Evolutionary conservation across 495 filamentous ascomycete species (phyloP), one percentile per base, ranked within the genome.

Genomic region (Aspergillus hancockii): DNA sequence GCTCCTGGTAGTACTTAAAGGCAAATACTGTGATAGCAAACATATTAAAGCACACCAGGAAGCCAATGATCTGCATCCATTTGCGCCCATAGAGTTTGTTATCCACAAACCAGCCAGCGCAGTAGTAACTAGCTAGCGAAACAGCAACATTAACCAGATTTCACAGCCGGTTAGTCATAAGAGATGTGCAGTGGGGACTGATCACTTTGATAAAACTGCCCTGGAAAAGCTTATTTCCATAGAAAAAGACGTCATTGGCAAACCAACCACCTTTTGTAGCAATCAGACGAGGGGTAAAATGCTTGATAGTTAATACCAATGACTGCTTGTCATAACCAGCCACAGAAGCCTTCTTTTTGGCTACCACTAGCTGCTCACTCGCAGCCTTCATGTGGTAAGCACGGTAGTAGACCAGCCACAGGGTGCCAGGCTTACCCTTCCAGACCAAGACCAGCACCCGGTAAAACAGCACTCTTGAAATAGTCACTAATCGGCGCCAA

Each of bases 171-270:
- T 78, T 84, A 5, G 85, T 84, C 86, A 95, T 88, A 61, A 96
- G 81, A 0, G 88, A 89, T 0, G 74, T 70, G 59, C 80, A 77
- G 32, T 73, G 63, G 10, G 81, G 80, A 54, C 85, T 86, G 57
- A 96, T 84, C 65, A 90, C 87, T 1, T 64, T 74, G 68, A 96
- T 95, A 72, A 97, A 97, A 68, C 92, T 83, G 63, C 79, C 80
- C 75, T 95, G 91, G 82, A 97, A 97, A 36, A 97, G 87, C 83
- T 96, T 96, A 88, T 96, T 97, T 62, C 92, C 92, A 74, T 97
- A 97, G 79, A 97, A 97, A 83, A 97, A 96, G 19, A 97, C 85
- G 71, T 96, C 92, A 70, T 96, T 97, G 76, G 84, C 86, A 71
- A 89, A 97, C 92, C 92, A 97, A 16, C 83, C 82, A 49, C 87